A percentile compares a stretch with the other conserved stretches of the same genome.
These are phyloP conservation scores for Alternaria angustiovoidea DNA, from an alignment of 2,329 filamentous ascomycete species.

Conservation along the genomic window DNA sequence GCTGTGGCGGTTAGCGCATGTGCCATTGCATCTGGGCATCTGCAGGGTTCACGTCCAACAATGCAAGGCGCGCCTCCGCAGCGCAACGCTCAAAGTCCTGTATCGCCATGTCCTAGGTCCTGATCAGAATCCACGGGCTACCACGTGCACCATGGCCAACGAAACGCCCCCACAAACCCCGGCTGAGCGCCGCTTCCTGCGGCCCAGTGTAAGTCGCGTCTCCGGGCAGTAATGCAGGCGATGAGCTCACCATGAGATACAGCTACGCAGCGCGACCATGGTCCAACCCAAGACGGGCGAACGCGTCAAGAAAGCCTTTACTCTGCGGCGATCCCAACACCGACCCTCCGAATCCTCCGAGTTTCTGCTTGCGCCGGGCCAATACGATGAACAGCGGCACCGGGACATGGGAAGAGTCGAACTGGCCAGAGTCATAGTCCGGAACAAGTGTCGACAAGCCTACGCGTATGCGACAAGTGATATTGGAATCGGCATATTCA, in stretches of 20 bases:
- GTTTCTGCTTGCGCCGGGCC: conserved; percentile 50
- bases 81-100: conserved; percentile 3
- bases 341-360: conserved; percentile 56
- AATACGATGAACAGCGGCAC: conserved; percentile 40
- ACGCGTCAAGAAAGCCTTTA: conserved; percentile 81
- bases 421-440: conserved; percentile 47
- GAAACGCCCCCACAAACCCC: conserved; percentile 40
- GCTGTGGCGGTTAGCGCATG: conserved; percentile 23
- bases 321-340: conserved; percentile 62
- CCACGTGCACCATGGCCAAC: conserved; percentile 33
- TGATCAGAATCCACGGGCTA: neutral
- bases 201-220: conserved; percentile 46
- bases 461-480: conserved; percentile 73
- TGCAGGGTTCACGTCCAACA: conserved; percentile 20
- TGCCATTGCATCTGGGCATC: conserved; percentile 22
- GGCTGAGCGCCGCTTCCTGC: conserved; percentile 47
- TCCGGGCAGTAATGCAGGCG: neutral
- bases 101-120: conserved; percentile 21
- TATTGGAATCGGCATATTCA: conserved; percentile 80
- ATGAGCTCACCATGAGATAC: conserved; percentile 30
- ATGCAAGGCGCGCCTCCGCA: conserved; percentile 3
- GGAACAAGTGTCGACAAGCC: conserved; percentile 43
- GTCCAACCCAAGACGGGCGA: conserved; percentile 87
- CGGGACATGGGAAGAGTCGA: conserved; percentile 44
- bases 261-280: conserved; percentile 85